These are phyloP conservation scores for Dryas integrifolia DNA, from an alignment of 331 rosid species.

Conservation along the genomic window DNA sequence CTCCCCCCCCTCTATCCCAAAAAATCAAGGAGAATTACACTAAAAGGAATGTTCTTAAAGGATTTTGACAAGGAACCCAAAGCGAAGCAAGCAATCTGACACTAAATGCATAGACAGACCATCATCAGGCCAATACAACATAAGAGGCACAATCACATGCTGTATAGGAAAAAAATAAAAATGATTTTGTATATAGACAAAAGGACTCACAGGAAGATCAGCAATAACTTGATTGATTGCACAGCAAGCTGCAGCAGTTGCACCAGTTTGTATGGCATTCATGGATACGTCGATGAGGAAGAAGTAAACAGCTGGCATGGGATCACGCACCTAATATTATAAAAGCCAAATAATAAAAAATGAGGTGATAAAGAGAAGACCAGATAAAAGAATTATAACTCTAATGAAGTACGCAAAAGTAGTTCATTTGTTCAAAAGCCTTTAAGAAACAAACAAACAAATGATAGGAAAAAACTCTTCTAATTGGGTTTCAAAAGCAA, in stretches of 20 bases:
- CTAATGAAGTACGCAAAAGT: background rate
- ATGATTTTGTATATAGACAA: background rate
- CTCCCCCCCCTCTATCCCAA: too few relatives aligned
- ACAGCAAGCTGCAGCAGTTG: conserved; percentile 98
- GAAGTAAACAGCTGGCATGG: conserved; percentile 95
- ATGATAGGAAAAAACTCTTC: background rate
- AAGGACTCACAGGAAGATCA: conserved; percentile 87
- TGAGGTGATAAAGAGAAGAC: conserved; percentile 18
- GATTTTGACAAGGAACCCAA: too few relatives aligned
- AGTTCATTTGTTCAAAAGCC: background rate
- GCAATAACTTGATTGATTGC: conserved; percentile 87
- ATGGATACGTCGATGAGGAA: conserved; percentile 92
- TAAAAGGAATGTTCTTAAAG: too few relatives aligned
- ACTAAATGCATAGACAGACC: too few relatives aligned
- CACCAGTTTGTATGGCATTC: conserved; percentile 98
- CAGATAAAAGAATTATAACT: background rate
- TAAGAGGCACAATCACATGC: background rate
- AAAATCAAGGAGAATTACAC: too few relatives aligned
- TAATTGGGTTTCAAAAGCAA: background rate
- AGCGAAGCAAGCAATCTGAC: too few relatives aligned
- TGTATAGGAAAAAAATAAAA: background rate
- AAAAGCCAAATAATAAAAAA: conserved; percentile 20
- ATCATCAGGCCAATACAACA: background rate
- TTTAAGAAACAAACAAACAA: background rate
- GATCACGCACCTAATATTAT: conserved; percentile 79